Conservation (phyloP, 805 yeast species). For the Pichia nanzhaoensis region DNA sequence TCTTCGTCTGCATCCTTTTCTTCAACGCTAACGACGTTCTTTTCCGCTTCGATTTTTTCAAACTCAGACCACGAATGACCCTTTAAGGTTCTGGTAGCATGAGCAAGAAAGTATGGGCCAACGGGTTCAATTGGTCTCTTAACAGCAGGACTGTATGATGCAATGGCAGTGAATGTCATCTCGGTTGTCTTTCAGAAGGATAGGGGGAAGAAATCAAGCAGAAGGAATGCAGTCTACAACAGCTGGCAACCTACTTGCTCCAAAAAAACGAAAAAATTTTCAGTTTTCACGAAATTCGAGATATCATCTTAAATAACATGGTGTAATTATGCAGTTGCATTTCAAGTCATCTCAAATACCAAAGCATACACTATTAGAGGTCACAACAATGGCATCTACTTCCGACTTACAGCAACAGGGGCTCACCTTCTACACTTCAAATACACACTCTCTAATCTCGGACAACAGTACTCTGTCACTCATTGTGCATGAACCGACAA, state of each 20-base stretch:
- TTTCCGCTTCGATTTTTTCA: conserved; percentile 88
- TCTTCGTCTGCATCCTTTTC: conserved; percentile 54
- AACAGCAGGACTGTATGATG: conserved; percentile 50
- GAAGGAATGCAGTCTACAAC: background rate
- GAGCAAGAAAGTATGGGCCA: conserved; percentile 92
- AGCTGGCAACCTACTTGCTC: no score
- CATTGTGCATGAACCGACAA: conserved; percentile 7
- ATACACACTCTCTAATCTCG: conserved; percentile 1
- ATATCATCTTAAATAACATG: no score
- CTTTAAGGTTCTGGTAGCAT: conserved; percentile 90
- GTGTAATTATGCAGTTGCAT: no score
- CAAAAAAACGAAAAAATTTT: no score
- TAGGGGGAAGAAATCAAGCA: background rate
- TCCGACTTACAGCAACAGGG: conserved; percentile 20
- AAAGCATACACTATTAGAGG: no score
- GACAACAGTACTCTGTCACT: conserved; percentile 2
- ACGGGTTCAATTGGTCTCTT: conserved; percentile 93
- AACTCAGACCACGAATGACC: conserved; percentile 99
- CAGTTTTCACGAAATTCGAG: no score
- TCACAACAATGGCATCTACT: conserved; percentile 10
- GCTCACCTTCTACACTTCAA: conserved; percentile 1
- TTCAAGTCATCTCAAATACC: no score
- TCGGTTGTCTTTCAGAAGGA: background rate
- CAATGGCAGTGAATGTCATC: conserved; percentile 29
- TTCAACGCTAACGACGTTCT: conserved; percentile 68